phyloP scores from a whole-genome alignment of 129 eudicot genomes.

The Gnaphalium uliginosum region DNA sequence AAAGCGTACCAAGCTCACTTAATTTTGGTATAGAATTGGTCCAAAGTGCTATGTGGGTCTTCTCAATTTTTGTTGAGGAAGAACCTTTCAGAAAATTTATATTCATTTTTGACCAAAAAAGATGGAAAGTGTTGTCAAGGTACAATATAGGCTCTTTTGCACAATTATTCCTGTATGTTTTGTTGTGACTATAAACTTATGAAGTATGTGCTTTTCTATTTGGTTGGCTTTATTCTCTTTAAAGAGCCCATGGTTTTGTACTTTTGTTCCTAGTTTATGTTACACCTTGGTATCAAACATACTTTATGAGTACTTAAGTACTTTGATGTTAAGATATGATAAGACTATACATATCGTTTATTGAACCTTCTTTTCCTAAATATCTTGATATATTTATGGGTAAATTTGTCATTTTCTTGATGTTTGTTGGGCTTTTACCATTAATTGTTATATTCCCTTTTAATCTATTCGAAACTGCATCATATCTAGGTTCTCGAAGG shows the following conservation, averaged over 20 bases:
- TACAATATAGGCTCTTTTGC: background rate
- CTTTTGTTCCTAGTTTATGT: slow-evolving; percentile 22
- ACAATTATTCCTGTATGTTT: background rate
- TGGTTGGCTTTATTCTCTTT: slow-evolving; percentile 18
- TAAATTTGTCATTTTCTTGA: too few species aligned
- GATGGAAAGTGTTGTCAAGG: background rate
- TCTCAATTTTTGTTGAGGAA: background rate
- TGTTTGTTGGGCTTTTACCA: too few species aligned
- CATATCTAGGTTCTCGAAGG: too few species aligned
- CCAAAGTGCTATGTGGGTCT: background rate
- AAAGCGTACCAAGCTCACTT: background rate
- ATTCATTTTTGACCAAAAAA: background rate
- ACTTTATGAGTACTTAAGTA: background rate
- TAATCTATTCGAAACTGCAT: too few species aligned
- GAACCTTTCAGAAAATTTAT: background rate
- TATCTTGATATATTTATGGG: background rate
- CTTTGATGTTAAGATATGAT: background rate
- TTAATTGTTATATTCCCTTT: too few species aligned
- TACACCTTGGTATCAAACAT: slow-evolving; percentile 14
- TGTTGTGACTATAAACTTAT: slow-evolving; percentile 10
- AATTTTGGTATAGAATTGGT: background rate
- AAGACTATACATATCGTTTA: background rate
- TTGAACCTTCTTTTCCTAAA: background rate
- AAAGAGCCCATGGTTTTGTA: slow-evolving; percentile 17
- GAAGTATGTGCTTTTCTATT: slow-evolving; percentile 11